Percentiles rank a stretch among this genome's conserved stretches.
Conservation (phyloP, 2,329 filamentous ascomycete species). For the Apiospora aurea region DNA sequence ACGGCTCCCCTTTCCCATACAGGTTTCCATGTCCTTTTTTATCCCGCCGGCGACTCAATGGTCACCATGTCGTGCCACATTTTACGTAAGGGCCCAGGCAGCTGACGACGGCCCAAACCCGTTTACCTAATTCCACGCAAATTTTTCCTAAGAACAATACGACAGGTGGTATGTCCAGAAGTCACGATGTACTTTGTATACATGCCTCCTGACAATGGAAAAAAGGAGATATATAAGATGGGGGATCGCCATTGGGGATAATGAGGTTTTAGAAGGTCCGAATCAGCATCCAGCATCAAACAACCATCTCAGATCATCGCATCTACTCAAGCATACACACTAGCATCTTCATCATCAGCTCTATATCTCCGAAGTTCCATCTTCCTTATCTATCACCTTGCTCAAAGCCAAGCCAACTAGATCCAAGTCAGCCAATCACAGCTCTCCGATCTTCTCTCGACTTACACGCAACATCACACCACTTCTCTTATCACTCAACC, state of each 20-base stretch:
- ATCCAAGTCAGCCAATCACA: not conserved
- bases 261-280: not conserved
- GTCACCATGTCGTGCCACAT: conserved; percentile 11
- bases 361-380: conserved; percentile 16
- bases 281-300: conserved; percentile 18
- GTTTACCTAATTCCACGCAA: conserved; percentile 14
- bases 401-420: not conserved
- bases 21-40: conserved; percentile 4
- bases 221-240: conserved; percentile 9
- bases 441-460: not conserved
- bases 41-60: conserved; percentile 5
- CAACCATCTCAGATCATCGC: conserved; percentile 2
- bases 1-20: not conserved
- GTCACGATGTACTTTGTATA: not conserved
- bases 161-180: not conserved
- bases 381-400: conserved; percentile 1
- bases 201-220: not conserved
- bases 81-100: conserved; percentile 13
- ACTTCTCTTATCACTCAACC: not conserved
- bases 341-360: conserved; percentile 12
- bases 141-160: conserved; percentile 14
- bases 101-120: conserved; percentile 1
- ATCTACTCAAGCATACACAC: not conserved
- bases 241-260: conserved; percentile 12
- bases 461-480: conserved; percentile 19